Conservation (phyloP, 1,139 yeast genomes). For the Zhuliangozyma blackwelliae region DNA sequence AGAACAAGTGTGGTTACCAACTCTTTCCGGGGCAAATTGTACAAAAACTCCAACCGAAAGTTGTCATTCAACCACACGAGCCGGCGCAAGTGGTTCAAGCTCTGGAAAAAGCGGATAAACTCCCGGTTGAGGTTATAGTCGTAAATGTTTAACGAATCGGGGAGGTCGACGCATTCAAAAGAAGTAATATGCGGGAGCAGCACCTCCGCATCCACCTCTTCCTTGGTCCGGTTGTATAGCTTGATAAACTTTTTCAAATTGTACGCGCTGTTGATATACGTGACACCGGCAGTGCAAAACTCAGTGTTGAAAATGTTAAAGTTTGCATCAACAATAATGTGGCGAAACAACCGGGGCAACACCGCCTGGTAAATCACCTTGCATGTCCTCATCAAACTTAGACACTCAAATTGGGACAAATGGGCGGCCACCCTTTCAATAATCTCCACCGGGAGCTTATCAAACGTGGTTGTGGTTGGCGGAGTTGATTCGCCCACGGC, state of each 20-base stretch:
- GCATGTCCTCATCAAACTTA: conserved; percentile 30
- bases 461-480: conserved; percentile 9
- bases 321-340: conserved; percentile 35
- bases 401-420: conserved; percentile 40
- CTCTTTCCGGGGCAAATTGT: conserved; percentile 16
- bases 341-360: conserved; percentile 31
- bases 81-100: conserved; percentile 17
- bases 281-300: conserved; percentile 16
- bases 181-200: conserved; percentile 12
- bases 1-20: conserved; percentile 18
- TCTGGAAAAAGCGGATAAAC: conserved; percentile 18
- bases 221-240: conserved; percentile 7
- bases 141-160: conserved; percentile 32
- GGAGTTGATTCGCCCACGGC: too few species aligned
- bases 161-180: conserved; percentile 26
- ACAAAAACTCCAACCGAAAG: conserved; percentile 26
- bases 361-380: conserved; percentile 26
- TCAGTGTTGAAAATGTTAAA: conserved; percentile 36
- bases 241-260: conserved; percentile 29
- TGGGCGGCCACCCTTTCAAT: conserved; percentile 24
- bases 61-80: conserved; percentile 33
- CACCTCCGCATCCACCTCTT: neutral
- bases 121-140: conserved; percentile 21
- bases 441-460: conserved; percentile 36
- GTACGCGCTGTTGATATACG: conserved; percentile 33